These are phyloP conservation scores for Aechmea fasciata DNA, from an alignment of 176 grass and related monocot genomes.

Conservation along the genomic window DNA sequence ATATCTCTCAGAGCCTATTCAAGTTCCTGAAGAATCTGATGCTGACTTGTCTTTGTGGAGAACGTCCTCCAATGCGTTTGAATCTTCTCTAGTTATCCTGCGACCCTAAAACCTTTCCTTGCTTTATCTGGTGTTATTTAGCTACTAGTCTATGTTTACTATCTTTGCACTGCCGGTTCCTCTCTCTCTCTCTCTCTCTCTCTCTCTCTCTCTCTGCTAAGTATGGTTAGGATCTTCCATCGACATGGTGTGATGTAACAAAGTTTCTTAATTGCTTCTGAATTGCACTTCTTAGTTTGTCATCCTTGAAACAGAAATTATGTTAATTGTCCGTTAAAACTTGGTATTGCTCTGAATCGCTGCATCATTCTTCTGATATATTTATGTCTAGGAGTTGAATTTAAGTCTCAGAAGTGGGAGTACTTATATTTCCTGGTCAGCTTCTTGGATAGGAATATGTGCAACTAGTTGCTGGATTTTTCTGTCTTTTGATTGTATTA, in stretches of 20 bases:
- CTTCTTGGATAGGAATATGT: conserved; percentile 16
- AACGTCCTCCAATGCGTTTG: conserved; percentile 6
- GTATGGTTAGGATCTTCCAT: background rate
- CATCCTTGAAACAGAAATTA: background rate
- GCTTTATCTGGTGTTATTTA: conserved; percentile 20
- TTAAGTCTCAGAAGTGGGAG: no score
- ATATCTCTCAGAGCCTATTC: conserved; percentile 13
- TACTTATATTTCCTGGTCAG: conserved; percentile 3
- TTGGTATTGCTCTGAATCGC: background rate
- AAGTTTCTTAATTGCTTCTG: background rate
- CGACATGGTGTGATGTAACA: background rate
- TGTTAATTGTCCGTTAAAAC: background rate
- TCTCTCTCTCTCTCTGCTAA: background rate
- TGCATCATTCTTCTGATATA: background rate
- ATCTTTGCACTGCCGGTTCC: background rate
- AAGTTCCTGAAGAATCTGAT: conserved; percentile 26
- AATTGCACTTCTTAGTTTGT: background rate
- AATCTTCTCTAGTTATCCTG: conserved; percentile 9
- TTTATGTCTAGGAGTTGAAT: background rate
- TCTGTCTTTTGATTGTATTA: conserved; percentile 11
- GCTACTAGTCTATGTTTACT: background rate
- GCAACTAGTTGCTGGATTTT: conserved; percentile 6
- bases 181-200: background rate
- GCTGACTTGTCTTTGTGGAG: conserved; percentile 16
- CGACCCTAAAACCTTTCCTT: conserved; percentile 25